Evolutionary conservation across 495 filamentous ascomycete genomes (phyloP), one percentile per base, ranked within the genome.

Genomic region (Neurospora discreta): DNA sequence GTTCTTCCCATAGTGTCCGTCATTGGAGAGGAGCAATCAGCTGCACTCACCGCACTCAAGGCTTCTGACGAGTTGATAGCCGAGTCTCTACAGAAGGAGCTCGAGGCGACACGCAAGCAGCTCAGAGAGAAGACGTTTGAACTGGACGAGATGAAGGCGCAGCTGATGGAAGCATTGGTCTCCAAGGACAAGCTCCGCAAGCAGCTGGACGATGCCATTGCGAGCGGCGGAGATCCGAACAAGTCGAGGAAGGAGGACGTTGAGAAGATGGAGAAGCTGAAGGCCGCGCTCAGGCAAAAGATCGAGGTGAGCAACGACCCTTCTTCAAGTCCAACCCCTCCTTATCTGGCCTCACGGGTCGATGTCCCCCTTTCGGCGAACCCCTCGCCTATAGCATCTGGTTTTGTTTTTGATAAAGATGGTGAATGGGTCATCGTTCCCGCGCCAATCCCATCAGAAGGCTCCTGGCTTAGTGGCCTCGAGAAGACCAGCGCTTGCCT

Each of bases 111-210:
- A 58, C 82, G 85, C 72, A 80, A 72, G 69, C 82, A 83, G 75
- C 75, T 82, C 72, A 78, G 78, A 38, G 70, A 77, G 58, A 75
- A 83, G 46, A 76, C 72, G 71, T 81, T 82, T 41, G 84, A 87
- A 72, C 78, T 79, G 36, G 84, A 88, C 41, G 77, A 80, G 52
- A 84, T 86, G 77, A 84, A 83, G 79, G 81, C 81, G 44, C 85
- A 87, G 75, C 82, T 87, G 33, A 77, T 87, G 75, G 80, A 81
- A 16, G 81, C 82, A 13, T 78, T 86, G n/a, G 77, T 88, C 38
- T 81, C 82, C 67, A 87, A 87, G 77, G 85, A 87, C 72, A 85
- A 84, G 73, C 81, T 87, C 36, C 81, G 82, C 46, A 84, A 86
- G 72, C 82, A 86, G 44, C 80, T 87, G 71, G 84, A 86, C 68